These are phyloP conservation scores for Penicillium flavigenum DNA, from an alignment of 495 filamentous ascomycete genomes.

Conservation along the genomic window DNA sequence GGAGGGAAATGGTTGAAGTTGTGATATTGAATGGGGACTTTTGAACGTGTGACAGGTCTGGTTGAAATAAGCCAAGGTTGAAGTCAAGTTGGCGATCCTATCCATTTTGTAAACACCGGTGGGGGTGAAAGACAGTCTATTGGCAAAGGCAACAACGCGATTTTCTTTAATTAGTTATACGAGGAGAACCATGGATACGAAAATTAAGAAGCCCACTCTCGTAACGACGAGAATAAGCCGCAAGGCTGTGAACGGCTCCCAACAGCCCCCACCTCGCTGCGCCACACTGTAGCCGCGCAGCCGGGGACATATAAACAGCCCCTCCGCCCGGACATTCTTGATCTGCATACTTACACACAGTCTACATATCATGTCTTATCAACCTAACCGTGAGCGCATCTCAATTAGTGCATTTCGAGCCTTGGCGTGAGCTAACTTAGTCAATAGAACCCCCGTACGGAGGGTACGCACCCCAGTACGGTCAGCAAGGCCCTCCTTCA, in stretches of 20 bases:
- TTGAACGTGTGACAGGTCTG: neutral
- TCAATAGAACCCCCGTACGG: conserved; percentile 31
- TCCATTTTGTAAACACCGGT: neutral
- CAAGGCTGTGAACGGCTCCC: conserved; percentile 6
- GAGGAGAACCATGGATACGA: neutral
- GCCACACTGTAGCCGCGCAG: conserved; percentile 5
- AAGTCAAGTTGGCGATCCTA: neutral
- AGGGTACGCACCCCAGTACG: conserved; percentile 24
- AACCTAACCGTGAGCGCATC: conserved; percentile 31
- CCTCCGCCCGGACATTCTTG: neutral
- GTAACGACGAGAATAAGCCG: neutral
- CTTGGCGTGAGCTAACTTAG: conserved; percentile 6
- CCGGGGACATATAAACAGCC: conserved; percentile 5
- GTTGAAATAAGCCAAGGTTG: neutral
- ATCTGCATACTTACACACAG: neutral
- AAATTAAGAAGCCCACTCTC: neutral
- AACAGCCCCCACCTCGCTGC: conserved; percentile 8
- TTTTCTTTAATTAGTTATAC: neutral
- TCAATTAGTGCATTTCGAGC: neutral
- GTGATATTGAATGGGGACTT: neutral
- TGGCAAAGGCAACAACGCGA: neutral
- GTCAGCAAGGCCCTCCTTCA: conserved; percentile 29
- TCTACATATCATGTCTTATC: conserved; percentile 30
- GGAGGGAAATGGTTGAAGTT: conserved; percentile 11
- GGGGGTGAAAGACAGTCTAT: neutral